These are phyloP conservation scores for Pythium brachiatum DNA, from an alignment of 352 stramenopile species.

Conservation along the genomic window DNA sequence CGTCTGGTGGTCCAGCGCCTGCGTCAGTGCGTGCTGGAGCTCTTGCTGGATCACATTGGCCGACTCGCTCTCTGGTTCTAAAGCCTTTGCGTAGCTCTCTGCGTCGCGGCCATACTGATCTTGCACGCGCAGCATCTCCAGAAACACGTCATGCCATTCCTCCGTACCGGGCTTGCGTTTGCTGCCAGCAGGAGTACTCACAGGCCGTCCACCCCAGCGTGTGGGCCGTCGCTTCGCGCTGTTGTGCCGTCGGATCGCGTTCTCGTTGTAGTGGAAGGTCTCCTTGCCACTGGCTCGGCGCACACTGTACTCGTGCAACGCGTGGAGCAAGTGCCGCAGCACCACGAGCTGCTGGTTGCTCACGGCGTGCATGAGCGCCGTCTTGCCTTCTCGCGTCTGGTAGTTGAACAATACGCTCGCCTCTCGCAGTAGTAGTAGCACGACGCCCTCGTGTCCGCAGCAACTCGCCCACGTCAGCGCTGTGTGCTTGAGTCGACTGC, in stretches of 20 bases:
- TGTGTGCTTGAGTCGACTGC: slow-evolving; percentile 53
- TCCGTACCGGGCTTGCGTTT: slow-evolving; percentile 11
- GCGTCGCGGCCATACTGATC: slow-evolving; percentile 38
- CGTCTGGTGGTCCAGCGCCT: slow-evolving; percentile 42
- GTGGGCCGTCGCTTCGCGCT: slow-evolving; percentile 8
- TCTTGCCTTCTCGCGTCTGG: slow-evolving; percentile 58
- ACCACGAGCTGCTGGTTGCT: slow-evolving; percentile 51
- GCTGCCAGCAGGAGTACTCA: background rate
- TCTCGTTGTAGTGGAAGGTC: slow-evolving; percentile 30
- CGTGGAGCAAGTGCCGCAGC: slow-evolving; percentile 54
- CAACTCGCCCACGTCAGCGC: slow-evolving; percentile 75
- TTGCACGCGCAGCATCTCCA: slow-evolving; percentile 32
- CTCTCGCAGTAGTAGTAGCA: slow-evolving; percentile 46
- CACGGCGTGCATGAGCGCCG: slow-evolving; percentile 62
- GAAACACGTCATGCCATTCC: slow-evolving; percentile 64
- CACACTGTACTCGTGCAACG: slow-evolving; percentile 30
- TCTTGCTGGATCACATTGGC: slow-evolving; percentile 29
- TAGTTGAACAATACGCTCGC: slow-evolving; percentile 31
- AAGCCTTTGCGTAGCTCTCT: slow-evolving; percentile 26
- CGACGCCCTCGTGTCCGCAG: slow-evolving; percentile 63
- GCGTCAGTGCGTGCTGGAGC: slow-evolving; percentile 34
- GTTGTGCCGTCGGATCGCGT: slow-evolving; percentile 9
- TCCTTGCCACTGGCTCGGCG: slow-evolving; percentile 13
- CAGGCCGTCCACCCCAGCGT: slow-evolving; percentile 13
- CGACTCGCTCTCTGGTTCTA: background rate